Evolutionary conservation across 169 alveolate species (phyloP).

Genomic region (Plasmodium malariae): DNA sequence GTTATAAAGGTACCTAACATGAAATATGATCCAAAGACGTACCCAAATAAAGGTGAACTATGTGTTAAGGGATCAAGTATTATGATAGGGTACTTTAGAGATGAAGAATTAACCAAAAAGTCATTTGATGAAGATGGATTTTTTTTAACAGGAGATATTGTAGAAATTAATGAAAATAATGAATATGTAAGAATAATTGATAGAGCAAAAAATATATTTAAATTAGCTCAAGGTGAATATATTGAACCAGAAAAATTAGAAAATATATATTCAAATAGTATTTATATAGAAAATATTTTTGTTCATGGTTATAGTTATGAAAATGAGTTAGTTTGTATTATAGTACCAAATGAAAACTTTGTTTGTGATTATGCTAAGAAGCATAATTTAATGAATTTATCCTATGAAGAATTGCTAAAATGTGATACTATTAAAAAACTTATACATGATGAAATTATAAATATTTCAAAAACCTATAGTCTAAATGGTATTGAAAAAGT

Average conservation of each 20-base stretch:
- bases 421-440: constrained; percentile 64
- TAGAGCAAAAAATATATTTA: constrained; percentile 95
- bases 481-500: constrained; percentile 87
- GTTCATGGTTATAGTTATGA: constrained; percentile 83
- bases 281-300: constrained; percentile 82
- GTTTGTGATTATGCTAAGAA: constrained; percentile 58
- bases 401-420: constrained; percentile 78
- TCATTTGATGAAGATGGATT: constrained; percentile 93
- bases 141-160: constrained; percentile 95
- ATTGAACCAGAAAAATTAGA: constrained; percentile 96
- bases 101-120: constrained; percentile 89
- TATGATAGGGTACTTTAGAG: constrained; percentile 91
- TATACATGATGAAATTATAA: constrained; percentile 62
- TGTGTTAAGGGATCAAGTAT: constrained; percentile 89
- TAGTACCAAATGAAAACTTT: constrained; percentile 64
- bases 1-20: constrained; percentile 79
- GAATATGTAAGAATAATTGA: constrained; percentile 93
- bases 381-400: constrained; percentile 75
- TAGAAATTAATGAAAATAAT: constrained; percentile 86
- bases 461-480: constrained; percentile 77
- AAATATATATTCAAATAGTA: constrained; percentile 82
- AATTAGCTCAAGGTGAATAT: constrained; percentile 96
- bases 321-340: constrained; percentile 77
- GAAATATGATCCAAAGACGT: constrained; percentile 82
- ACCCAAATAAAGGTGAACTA: constrained; percentile 85